Percentiles rank a stretch among this genome's conserved stretches.
These are phyloP conservation scores for Microthlaspi erraticum DNA, from an alignment of 345 rosid genomes.

Conservation along the genomic window DNA sequence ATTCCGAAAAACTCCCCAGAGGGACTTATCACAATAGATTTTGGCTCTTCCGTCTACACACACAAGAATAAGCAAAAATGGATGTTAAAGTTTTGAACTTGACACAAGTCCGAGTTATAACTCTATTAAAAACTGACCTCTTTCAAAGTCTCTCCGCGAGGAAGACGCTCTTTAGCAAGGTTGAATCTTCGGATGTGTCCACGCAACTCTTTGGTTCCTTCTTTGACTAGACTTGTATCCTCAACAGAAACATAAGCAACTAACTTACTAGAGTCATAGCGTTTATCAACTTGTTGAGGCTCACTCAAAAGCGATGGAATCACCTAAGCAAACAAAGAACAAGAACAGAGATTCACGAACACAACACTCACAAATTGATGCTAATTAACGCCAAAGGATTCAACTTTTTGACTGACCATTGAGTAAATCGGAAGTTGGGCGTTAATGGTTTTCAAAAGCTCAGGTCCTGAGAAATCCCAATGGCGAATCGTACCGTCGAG, in stretches of 20 bases:
- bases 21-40: conserved; percentile 62
- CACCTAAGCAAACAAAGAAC: conserved; percentile 54
- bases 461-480: conserved; percentile 89
- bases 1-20: conserved; percentile 73
- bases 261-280: conserved; percentile 46
- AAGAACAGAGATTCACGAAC: conserved; percentile 15
- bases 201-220: conserved; percentile 44
- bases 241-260: conserved; percentile 76
- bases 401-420: conserved; percentile 54
- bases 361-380: neutral
- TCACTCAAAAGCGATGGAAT: conserved; percentile 65
- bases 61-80: conserved; percentile 32
- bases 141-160: conserved; percentile 64
- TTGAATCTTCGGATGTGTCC: conserved; percentile 79
- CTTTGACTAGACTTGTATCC: conserved; percentile 44
- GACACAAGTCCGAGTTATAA: neutral
- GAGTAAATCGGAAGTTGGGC: conserved; percentile 67
- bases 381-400: neutral
- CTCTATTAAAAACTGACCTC: conserved; percentile 56
- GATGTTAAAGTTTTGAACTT: neutral
- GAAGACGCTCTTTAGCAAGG: conserved; percentile 62
- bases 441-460: conserved; percentile 71
- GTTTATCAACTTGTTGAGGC: conserved; percentile 43
- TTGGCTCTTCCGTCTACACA: conserved; percentile 68
- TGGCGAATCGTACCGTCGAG: conserved; percentile 87